Evolutionary conservation across 139 green algal species (phyloP).

Genomic region (Yamagishiella unicocca): DNA sequence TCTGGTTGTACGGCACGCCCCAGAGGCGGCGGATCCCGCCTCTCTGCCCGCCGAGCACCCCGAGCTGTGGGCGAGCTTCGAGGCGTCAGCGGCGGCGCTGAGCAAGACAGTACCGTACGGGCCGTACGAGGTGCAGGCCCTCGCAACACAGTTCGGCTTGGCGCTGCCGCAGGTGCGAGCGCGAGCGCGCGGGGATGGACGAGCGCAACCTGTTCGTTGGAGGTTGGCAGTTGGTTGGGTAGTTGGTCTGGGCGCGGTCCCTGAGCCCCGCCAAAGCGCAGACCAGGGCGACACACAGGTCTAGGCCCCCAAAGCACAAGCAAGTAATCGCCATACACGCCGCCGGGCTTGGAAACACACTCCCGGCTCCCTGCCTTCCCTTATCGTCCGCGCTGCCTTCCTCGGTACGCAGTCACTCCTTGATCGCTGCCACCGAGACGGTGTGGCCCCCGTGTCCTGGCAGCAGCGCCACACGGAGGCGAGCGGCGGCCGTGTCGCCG

Average conservation of each 20-base stretch:
- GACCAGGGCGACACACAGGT: too few species aligned
- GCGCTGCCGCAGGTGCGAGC: slow-evolving; percentile 42
- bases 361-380: neutral
- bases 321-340: too few species aligned
- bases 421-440: neutral
- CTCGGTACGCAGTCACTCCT: neutral
- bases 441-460: neutral
- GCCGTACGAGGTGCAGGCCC: slow-evolving; percentile 18
- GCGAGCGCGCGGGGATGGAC: neutral
- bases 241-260: too few species aligned
- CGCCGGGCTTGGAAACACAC: too few species aligned
- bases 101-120: slow-evolving; percentile 19
- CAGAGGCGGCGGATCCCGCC: neutral
- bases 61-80: slow-evolving; percentile 44
- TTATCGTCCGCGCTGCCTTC: neutral
- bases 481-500: neutral
- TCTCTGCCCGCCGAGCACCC: slow-evolving; percentile 29
- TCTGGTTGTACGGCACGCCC: slow-evolving; percentile 58
- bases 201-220: too few species aligned
- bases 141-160: slow-evolving; percentile 17
- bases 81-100: neutral
- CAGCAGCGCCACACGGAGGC: neutral
- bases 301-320: too few species aligned
- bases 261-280: too few species aligned
- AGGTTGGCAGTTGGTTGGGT: too few species aligned